These are phyloP conservation scores for Diutina scorzettiae DNA, from an alignment of 1,139 yeast genomes.

Conservation along the genomic window DNA sequence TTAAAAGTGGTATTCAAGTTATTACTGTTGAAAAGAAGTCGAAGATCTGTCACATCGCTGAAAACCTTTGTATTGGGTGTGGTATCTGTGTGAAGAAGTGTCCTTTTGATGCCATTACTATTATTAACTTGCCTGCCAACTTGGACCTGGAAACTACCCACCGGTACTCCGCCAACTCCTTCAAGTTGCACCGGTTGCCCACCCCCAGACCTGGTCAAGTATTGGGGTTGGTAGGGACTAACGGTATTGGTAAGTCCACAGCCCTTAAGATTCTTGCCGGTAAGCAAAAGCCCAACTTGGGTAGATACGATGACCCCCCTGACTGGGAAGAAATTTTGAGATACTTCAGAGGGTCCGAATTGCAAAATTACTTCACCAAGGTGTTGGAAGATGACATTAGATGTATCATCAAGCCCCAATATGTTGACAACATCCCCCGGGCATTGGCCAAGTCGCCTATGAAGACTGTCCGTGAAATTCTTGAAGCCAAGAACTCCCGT, in stretches of 20 bases:
- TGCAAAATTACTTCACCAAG: conserved; percentile 91
- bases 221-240: conserved; percentile 92
- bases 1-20: conserved; percentile 93
- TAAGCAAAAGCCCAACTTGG: conserved; percentile 93
- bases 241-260: conserved; percentile 99
- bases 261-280: conserved; percentile 97
- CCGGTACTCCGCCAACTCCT: conserved; percentile 94
- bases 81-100: conserved; percentile 99
- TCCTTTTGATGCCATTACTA: conserved; percentile 93
- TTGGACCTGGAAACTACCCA: conserved; percentile 88
- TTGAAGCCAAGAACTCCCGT: conserved; percentile 66
- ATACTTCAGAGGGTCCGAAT: conserved; percentile 91
- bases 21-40: conserved; percentile 87
- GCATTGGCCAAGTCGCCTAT: conserved; percentile 83
- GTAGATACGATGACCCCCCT: conserved; percentile 89
- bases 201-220: conserved; percentile 99
- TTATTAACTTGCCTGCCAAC: conserved; percentile 92
- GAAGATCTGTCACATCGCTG: conserved; percentile 93
- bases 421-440: conserved; percentile 92
- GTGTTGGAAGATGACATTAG: conserved; percentile 86
- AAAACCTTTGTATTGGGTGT: conserved; percentile 92
- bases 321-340: conserved; percentile 91
- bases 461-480: conserved; percentile 75
- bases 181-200: conserved; percentile 92
- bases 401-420: conserved; percentile 95